Conservation (phyloP, 2,329 filamentous ascomycete genomes). For the Aspergillus sp. region DNA sequence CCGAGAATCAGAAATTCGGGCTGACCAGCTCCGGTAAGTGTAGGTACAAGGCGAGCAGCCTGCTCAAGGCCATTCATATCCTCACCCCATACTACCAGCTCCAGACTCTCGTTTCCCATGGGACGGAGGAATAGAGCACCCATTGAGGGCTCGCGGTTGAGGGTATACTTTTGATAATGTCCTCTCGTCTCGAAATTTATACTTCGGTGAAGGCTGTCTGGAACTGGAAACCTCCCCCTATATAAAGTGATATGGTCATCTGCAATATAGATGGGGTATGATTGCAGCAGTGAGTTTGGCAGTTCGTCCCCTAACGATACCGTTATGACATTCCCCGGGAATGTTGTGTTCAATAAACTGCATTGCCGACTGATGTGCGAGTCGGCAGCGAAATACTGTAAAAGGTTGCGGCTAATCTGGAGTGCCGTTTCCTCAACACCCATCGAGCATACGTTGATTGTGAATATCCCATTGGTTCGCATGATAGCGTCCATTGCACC, state of each 20-base stretch:
- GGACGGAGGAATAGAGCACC: slow-evolving; percentile 56
- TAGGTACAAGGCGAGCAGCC: slow-evolving; percentile 55
- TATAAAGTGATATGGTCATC: slow-evolving; percentile 15
- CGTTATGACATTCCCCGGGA: slow-evolving; percentile 48
- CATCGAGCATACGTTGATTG: slow-evolving; percentile 34
- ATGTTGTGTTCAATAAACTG: slow-evolving; percentile 4
- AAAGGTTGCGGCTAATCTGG: slow-evolving; percentile 58
- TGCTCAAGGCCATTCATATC: slow-evolving; percentile 49
- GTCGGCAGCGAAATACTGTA: slow-evolving; percentile 60
- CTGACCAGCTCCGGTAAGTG: slow-evolving; percentile 57
- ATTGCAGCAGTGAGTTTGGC: slow-evolving; percentile 13
- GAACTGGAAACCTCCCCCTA: not conserved
- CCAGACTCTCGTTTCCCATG: slow-evolving; percentile 47
- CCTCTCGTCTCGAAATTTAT: slow-evolving; percentile 4
- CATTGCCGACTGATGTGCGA: slow-evolving; percentile 38
- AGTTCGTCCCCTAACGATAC: slow-evolving; percentile 26
- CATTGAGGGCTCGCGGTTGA: slow-evolving; percentile 38
- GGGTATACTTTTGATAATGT: slow-evolving; percentile 25
- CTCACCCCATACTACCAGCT: slow-evolving; percentile 57
- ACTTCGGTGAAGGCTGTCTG: not conserved
- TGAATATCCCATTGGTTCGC: slow-evolving; percentile 47
- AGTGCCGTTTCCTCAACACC: slow-evolving; percentile 44
- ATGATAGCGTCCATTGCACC: slow-evolving; percentile 57
- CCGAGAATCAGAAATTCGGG: slow-evolving; percentile 58
- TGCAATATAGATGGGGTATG: slow-evolving; percentile 29